Conservation (phyloP, 441 rosid genomes). For the Populus hybrid region DNA sequence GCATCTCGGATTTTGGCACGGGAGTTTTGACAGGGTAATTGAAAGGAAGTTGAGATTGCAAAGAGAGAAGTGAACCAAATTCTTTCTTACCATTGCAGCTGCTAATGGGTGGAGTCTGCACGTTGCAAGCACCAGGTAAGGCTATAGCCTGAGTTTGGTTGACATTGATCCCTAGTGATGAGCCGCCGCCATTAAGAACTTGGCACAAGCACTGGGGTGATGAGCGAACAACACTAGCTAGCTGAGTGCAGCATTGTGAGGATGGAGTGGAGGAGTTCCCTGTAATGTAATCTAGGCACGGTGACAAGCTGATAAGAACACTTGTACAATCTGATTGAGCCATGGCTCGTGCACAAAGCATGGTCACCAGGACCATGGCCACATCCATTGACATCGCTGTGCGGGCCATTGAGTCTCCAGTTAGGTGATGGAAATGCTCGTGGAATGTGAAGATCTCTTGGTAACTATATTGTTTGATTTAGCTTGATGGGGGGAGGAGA, state of each 20-base stretch:
- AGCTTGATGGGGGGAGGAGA: conserved; percentile 18
- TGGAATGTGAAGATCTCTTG: conserved; percentile 3
- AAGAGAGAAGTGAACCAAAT: neutral
- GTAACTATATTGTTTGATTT: conserved; percentile 1
- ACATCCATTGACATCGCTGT: conserved; percentile 30
- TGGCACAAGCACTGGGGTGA: conserved; percentile 81
- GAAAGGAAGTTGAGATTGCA: neutral
- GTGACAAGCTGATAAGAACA: conserved; percentile 61
- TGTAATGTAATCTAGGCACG: conserved; percentile 77
- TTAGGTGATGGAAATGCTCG: neutral
- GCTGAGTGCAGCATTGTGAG: conserved; percentile 71
- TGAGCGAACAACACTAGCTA: conserved; percentile 58
- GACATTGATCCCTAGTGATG: conserved; percentile 63
- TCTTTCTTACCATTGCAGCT: conserved; percentile 58
- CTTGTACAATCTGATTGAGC: conserved; percentile 70
- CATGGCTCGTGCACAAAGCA: conserved; percentile 41
- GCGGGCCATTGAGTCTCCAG: conserved; percentile 28
- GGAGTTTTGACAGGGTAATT: neutral
- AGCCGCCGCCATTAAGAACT: conserved; percentile 60
- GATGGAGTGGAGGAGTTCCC: conserved; percentile 72
- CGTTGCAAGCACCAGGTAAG: conserved; percentile 71
- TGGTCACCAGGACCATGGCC: conserved; percentile 29
- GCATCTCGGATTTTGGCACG: neutral
- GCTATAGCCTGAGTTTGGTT: conserved; percentile 84
- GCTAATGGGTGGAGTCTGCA: conserved; percentile 78